These are phyloP conservation scores for Xylaria scruposa DNA, from an alignment of 495 filamentous ascomycete genomes.

Conservation along the genomic window DNA sequence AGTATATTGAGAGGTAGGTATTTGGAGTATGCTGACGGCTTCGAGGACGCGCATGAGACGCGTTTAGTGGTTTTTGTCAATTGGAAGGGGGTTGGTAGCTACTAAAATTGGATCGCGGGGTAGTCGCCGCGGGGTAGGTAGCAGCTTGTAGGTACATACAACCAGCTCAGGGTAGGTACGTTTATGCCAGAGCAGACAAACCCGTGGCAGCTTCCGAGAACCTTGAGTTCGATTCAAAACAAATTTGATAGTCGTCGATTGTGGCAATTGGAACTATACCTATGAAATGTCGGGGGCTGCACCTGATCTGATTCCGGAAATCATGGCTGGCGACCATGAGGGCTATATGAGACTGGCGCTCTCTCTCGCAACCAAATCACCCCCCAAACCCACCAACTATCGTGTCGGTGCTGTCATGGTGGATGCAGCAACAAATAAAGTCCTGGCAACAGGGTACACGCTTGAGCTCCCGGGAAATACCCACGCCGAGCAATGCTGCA, in stretches of 20 bases:
- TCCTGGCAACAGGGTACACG: slow-evolving; percentile 88
- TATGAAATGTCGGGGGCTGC: slow-evolving; percentile 28
- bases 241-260: background rate
- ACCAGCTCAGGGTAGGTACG: background rate
- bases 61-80: slow-evolving; percentile 29
- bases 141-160: background rate
- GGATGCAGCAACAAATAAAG: slow-evolving; percentile 59
- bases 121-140: background rate
- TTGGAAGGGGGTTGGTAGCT: background rate
- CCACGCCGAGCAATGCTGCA: slow-evolving; percentile 91
- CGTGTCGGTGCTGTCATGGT: slow-evolving; percentile 88
- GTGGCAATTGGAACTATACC: too few relatives aligned
- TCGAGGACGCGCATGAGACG: slow-evolving; percentile 17
- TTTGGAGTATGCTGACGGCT: background rate
- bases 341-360: slow-evolving; percentile 77
- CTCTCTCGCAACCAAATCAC: slow-evolving; percentile 73
- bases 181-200: too few relatives aligned
- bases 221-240: background rate
- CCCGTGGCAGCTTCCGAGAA: background rate
- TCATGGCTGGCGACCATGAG: slow-evolving; percentile 58
- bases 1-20: too few relatives aligned
- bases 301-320: slow-evolving; percentile 21
- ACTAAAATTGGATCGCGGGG: slow-evolving; percentile 17
- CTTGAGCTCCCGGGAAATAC: slow-evolving; percentile 92
- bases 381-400: slow-evolving; percentile 88